Percentiles rank a stretch among this genome's conserved stretches.
Evolutionary conservation across 176 grass and related monocot genomes (phyloP).

Genomic region (Aegilops bicornis): DNA sequence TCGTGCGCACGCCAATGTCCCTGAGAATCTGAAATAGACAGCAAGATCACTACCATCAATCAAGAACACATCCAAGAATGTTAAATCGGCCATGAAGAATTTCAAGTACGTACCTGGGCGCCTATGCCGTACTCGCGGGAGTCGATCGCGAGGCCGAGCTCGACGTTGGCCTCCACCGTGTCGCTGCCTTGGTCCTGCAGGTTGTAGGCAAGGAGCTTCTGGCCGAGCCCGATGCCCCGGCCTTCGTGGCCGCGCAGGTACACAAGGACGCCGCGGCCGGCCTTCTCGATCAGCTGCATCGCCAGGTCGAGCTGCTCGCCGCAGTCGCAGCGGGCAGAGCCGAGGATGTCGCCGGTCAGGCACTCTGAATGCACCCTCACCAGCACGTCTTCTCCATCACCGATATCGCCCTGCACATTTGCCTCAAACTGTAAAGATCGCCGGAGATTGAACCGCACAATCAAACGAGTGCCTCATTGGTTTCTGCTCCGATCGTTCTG

Average conservation of each 20-base stretch:
- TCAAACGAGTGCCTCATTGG: no score
- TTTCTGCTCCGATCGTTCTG: neutral
- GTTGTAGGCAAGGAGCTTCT: constrained; percentile 86
- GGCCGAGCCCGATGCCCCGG: constrained; percentile 85
- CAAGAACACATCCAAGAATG: neutral
- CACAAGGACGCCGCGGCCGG: constrained; percentile 77
- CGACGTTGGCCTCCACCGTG: constrained; percentile 90
- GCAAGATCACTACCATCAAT: neutral
- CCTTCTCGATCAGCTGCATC: constrained; percentile 78
- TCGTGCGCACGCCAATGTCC: constrained; percentile 83
- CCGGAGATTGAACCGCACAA: neutral
- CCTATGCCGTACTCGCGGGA: constrained; percentile 92
- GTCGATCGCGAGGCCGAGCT: constrained; percentile 87
- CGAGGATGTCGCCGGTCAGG: constrained; percentile 87
- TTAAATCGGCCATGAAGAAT: neutral
- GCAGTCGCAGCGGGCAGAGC: constrained; percentile 81
- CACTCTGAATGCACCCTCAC: constrained; percentile 96
- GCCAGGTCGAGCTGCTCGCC: constrained; percentile 85
- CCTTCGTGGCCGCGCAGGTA: constrained; percentile 96
- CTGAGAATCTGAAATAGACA: constrained; percentile 52
- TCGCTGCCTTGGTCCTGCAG: constrained; percentile 87
- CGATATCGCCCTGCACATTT: constrained; percentile 60
- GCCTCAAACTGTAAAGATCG: neutral
- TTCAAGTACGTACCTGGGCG: constrained; percentile 56
- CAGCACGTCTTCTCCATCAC: constrained; percentile 62